Conservation (phyloP, 208 protist species). For the Kentomonas sorsogonicus region DNA sequence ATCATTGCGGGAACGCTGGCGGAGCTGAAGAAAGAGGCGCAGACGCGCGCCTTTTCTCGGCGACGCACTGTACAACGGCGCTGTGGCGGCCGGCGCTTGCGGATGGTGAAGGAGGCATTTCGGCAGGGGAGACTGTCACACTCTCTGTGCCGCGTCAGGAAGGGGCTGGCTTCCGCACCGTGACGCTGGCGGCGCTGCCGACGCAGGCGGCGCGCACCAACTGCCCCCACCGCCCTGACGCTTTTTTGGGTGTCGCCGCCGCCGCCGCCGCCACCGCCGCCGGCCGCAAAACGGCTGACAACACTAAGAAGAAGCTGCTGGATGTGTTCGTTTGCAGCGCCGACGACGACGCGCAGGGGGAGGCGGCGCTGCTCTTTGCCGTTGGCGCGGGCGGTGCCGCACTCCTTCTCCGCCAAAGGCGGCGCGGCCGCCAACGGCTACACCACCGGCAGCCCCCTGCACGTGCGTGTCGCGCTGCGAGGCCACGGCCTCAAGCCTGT, state of each 20-base stretch:
- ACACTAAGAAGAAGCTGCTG: constrained; percentile 14
- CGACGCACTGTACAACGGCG: no score
- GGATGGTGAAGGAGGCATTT: not conserved
- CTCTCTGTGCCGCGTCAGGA: not conserved
- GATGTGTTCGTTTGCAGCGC: constrained; percentile 67
- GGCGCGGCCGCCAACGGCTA: constrained; percentile 26
- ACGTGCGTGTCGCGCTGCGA: constrained; percentile 29
- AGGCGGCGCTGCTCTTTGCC: constrained; percentile 32
- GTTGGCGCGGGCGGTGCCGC: constrained; percentile 39
- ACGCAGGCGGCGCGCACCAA: constrained; percentile 52
- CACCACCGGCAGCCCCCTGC: constrained; percentile 13
- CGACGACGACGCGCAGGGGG: constrained; percentile 26
- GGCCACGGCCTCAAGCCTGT: constrained; percentile 24
- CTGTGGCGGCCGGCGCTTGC: not conserved
- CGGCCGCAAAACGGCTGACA: not conserved
- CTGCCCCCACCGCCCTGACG: constrained; percentile 62
- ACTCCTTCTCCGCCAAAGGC: constrained; percentile 48
- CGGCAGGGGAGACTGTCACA: not conserved
- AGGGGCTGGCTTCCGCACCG: constrained; percentile 17
- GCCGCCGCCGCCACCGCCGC: constrained; percentile 18
- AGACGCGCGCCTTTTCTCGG: no score
- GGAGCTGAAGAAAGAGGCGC: not conserved
- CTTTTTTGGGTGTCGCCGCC: constrained; percentile 27
- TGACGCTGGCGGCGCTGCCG: constrained; percentile 47
- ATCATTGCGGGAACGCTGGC: not conserved